phyloP scores from a whole-genome alignment of 306 rosid genomes.

The Sesbania bispinosa region DNA sequence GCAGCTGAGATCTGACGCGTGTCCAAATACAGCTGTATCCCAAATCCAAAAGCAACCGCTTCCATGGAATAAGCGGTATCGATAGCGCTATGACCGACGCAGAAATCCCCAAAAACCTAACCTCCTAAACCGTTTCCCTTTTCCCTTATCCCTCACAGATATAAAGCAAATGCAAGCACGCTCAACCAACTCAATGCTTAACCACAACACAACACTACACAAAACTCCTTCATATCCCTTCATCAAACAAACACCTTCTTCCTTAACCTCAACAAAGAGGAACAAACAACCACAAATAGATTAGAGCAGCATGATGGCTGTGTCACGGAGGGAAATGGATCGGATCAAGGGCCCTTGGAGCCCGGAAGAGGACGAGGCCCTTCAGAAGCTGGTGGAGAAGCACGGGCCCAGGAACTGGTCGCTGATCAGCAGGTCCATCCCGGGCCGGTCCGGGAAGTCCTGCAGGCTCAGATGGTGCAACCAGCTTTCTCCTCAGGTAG shows the following conservation, averaged over 20 bases:
- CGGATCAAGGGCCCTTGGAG: conserved; percentile 99
- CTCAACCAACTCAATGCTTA: not conserved
- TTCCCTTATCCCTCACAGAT: conserved; percentile 13
- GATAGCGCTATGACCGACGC: conserved; percentile 5
- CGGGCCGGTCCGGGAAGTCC: conserved; percentile 88
- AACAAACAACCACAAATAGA: not conserved
- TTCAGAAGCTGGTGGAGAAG: conserved; percentile 62
- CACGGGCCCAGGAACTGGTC: conserved; percentile 94
- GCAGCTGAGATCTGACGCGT: conserved; percentile 60
- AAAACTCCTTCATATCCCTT: too few species aligned
- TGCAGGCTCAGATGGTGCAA: conserved; percentile 98
- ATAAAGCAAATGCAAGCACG: conserved; percentile 24
- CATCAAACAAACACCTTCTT: not conserved
- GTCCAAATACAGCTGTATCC: conserved; percentile 83
- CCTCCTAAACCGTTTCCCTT: conserved; percentile 63
- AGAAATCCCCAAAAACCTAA: conserved; percentile 12
- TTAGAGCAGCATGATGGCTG: conserved; percentile 30
- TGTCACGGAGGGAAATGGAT: conserved; percentile 55
- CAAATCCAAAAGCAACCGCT: conserved; percentile 57
- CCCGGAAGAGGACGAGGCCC: conserved; percentile 82
- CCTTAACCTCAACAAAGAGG: too few species aligned
- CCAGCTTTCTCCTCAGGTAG: conserved; percentile 92
- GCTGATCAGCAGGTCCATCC: conserved; percentile 72
- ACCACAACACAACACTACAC: not conserved
- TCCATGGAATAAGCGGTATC: conserved; percentile 50